Base-by-base conservation (phyloP, 1,284 basidiomycete genomes). In the Malassezia brasiliensis region DNA sequence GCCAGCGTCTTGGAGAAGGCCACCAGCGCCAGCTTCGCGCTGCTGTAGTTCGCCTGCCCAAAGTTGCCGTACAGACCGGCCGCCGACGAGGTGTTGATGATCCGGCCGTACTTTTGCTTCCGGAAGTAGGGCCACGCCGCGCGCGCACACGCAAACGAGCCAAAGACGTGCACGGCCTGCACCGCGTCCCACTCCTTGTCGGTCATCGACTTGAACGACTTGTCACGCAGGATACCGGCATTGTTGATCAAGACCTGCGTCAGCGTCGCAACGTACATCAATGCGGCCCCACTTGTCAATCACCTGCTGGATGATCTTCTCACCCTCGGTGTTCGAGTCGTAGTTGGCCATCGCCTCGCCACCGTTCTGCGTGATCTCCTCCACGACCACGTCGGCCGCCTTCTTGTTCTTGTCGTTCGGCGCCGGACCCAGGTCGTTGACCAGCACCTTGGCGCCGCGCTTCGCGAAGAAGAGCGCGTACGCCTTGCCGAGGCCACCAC, bases 91-190 rank as follows among this genome's bases (percentile, higher is more conserved):
- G 69, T 72, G 64, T 70, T 71, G 62, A 69, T 66, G 56, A 70
- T 66, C 40, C 71, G 65, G 42, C 68, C 69, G 58, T 48, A 74
- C 62, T 90, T 90, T 75, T 96, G 90, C 72, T 88, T 87, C 68
- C 74, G 83, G 81, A 99, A 94, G 75, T 88, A 78, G 2, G 91
- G 90, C 94, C 93, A 99, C 32, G 84, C 90, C 41, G 94, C 93
- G 75, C 91, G 93, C 40, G 88, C 87, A 77, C 90, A 94, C n/a
- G 89, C 80, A 77, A 85, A 98, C 0, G 93, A 85, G 50, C 91
- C 93, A 77, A 91, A 94, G 62, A 99, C 79, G 75, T 98, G 94
- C 19, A 99, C 91, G 20, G 85, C 83, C 51, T 83, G 81, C 61
- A 96, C 73, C 36, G 72, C 66, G 60, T 77, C 74, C 69, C 73